Evolutionary conservation across 2,329 filamentous ascomycete genomes (phyloP), one percentile per base, ranked within the genome.

Genomic region (Mycosphaerella arachidis): DNA sequence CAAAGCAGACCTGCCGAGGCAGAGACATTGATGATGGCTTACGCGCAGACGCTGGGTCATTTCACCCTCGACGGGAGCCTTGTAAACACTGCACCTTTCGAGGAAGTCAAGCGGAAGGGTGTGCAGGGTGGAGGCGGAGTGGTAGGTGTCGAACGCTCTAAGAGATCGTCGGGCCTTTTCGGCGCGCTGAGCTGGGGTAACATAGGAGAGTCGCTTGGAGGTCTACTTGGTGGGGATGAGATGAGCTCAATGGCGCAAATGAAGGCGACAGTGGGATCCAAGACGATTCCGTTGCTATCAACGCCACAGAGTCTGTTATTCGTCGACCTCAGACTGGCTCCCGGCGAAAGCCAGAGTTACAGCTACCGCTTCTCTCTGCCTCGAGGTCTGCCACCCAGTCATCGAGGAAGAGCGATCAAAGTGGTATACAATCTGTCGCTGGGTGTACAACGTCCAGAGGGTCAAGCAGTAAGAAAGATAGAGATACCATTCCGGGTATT

Each of bases 231-330:
- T 7, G 86, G 88, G 51, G 87, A 88, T 56, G 92, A 97, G 70
- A 85, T 95, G 66, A 96, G 93, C 76, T 95, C 89, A 60, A 92
- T 99, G 72, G 92, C 92, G 70, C 92, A 97, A 72, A 97, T 97
- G 91, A 88, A 92, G 65, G 90, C 90, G 3, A 88, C 89, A 54
- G 89, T 89, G 29, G 94, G 89, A 72, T 89, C 91, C 33, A 92
- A 91, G 72, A 89, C 90, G 2, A 88, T 99, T 48, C 94, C 94
- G 0, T 79, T 99, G 51, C 81, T 99, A n/a, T 94, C 91, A 16
- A 97, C 93, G 5, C 92, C 93, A 1, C 94, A 97, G 76, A 96
- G 92, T 1, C 91, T 99, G 62, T 78, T 99, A 12, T 99, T 99
- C 73, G 94, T 99, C 56, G 92, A 99, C 74, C 79, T 99, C 58